These are phyloP conservation scores for Aristolochia fimbriata DNA, from an alignment of 164 flowering plant species.

Conservation along the genomic window DNA sequence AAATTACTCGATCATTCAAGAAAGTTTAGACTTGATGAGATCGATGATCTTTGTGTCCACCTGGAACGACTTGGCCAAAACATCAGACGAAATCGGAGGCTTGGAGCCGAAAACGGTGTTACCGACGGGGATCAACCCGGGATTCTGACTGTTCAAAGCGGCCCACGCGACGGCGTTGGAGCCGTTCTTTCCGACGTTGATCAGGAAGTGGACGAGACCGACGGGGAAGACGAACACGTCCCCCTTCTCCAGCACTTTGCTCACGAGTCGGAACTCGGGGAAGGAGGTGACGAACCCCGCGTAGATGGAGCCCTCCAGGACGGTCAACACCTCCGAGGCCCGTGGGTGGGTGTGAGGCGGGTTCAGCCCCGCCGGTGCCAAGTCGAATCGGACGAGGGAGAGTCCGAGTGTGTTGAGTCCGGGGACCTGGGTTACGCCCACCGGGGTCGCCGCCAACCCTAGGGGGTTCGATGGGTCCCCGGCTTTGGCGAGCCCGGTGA, in stretches of 20 bases:
- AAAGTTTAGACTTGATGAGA: neutral
- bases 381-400: neutral
- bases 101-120: slow-evolving; percentile 6
- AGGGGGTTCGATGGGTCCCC: neutral
- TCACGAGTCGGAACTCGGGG: no score
- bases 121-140: slow-evolving; percentile 8
- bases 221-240: slow-evolving; percentile 11
- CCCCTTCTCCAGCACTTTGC: slow-evolving; percentile 3
- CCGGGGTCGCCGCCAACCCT: neutral
- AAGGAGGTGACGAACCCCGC: no score
- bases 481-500: neutral
- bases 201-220: slow-evolving; percentile 7
- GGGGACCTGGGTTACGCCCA: neutral
- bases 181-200: neutral
- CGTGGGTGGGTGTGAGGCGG: slow-evolving; percentile 2
- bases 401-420: slow-evolving; percentile 1
- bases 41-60: slow-evolving; percentile 4
- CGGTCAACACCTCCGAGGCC: no score
- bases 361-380: neutral
- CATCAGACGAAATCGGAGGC: slow-evolving; percentile 5
- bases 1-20: neutral
- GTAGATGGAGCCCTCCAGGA: no score
- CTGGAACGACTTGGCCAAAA: slow-evolving; percentile 9
- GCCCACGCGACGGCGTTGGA: slow-evolving; percentile 4
- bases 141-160: slow-evolving; percentile 3